Evolutionary conservation across 1,284 basidiomycete genomes (phyloP), one percentile per base, ranked within the genome.

Genomic region (Pseudozyma flocculosa): DNA sequence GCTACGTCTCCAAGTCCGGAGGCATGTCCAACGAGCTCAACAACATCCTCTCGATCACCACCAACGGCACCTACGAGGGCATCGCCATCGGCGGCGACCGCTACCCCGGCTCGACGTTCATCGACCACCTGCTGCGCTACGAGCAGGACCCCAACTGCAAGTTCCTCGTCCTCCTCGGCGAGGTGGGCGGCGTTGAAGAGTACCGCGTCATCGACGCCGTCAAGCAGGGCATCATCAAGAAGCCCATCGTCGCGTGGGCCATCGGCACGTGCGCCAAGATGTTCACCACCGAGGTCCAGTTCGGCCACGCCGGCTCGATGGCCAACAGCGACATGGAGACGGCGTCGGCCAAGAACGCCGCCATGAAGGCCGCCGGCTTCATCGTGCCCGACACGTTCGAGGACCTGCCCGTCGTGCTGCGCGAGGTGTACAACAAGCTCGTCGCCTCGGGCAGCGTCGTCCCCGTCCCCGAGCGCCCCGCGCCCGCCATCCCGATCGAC

Each of bases 11-110:
- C 81, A 98, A 98, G 84, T 97, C 94, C 14, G 94, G 94, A 71
- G 94, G 95, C 80, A 98, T 98, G 95, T 98, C 94, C 72, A 98
- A 98, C 84, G 95, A 98, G 82, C 84, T 98, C 73, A 97, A 98
- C 89, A 98, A 97, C 84, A 98, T 98, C 79, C 87, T 98, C 66
- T 93, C 92, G 42, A 85, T 95, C 79, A 88, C 90, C 79, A 96
- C 93, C 79, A 93, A 98, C 83, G 95, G 94, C 75, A 95, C 92
- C 63, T 98, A 97, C 82, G 94, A 98, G 84, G 94, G 94, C 84
- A 94, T 98, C 78, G 94, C 94, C 79, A 98, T 98, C 72, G 94
- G 95, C 78, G 94, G 94, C 83, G 94, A 98, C 81, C 90, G 94
- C 65, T 98, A 98, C 84, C 95, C 94, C 44, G 91, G 92, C 50